phyloP scores from a whole-genome alignment of 208 protist genomes.

The Leishmania major region DNA sequence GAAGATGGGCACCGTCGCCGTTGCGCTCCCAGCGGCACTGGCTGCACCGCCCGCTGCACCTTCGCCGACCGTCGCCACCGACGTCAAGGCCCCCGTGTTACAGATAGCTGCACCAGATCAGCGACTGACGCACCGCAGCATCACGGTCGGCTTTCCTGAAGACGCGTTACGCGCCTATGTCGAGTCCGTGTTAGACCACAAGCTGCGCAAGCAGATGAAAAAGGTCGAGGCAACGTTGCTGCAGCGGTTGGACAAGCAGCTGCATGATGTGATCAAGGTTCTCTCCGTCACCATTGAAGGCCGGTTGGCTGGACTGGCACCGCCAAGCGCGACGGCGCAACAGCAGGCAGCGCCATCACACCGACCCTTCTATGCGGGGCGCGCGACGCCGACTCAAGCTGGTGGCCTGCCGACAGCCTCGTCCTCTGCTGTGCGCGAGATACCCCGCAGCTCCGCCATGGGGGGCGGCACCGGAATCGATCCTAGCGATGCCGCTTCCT shows the following conservation, averaged over 20 bases:
- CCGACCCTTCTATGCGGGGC: not conserved
- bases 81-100: not conserved
- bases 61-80: not conserved
- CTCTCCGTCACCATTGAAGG: constrained; percentile 61
- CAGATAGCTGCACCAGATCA: not conserved
- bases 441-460: not conserved
- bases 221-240: constrained; percentile 62
- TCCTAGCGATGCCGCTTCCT: not conserved
- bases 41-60: not conserved
- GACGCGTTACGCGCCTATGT: constrained; percentile 75
- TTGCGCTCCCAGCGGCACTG: constrained; percentile 9
- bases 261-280: constrained; percentile 61
- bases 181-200: constrained; percentile 57
- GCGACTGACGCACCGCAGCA: constrained; percentile 56
- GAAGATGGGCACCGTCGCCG: constrained; percentile 9
- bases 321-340: not conserved
- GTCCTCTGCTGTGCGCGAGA: not conserved
- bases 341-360: not conserved
- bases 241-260: constrained; percentile 65
- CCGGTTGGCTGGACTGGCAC: constrained; percentile 32
- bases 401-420: not conserved
- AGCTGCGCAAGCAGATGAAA: constrained; percentile 63
- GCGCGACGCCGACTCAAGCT: not conserved
- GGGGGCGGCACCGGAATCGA: not conserved
- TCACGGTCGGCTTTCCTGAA: constrained; percentile 82